Evolutionary conservation across 129 eudicot genomes (phyloP).

Genomic region (Heracleum sosnowskyi): DNA sequence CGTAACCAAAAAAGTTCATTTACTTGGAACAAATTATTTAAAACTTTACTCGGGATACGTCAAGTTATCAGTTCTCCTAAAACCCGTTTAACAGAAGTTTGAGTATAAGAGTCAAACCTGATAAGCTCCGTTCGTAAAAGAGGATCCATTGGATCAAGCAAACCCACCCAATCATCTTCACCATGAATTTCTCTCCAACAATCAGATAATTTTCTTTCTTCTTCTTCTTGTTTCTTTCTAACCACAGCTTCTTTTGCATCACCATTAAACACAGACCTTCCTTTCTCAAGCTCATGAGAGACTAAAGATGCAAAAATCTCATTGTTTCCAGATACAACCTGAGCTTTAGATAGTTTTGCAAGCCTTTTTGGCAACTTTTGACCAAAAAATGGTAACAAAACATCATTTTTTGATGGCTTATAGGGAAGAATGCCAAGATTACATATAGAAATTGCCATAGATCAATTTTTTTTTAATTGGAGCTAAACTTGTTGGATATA

Average conservation of each 20-base stretch:
- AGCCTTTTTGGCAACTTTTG: background rate
- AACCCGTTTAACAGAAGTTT: no score
- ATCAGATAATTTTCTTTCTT: constrained; percentile 14
- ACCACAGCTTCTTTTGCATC: background rate
- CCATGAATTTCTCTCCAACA: constrained; percentile 45
- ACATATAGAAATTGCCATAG: background rate
- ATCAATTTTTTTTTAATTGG: background rate
- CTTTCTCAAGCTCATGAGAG: background rate
- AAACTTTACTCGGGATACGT: background rate
- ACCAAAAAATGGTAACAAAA: background rate
- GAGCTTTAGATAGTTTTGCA: background rate
- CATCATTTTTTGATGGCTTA: background rate
- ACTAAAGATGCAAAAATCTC: background rate
- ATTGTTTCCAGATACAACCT: background rate
- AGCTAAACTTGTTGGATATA: background rate
- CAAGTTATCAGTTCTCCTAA: no score
- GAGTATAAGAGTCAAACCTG: constrained; percentile 4
- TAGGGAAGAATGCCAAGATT: background rate
- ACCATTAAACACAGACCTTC: background rate
- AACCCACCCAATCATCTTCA: constrained; percentile 41
- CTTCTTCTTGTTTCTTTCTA: background rate
- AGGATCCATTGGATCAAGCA: constrained; percentile 50
- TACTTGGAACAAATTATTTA: background rate
- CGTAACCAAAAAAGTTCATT: background rate
- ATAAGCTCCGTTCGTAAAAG: constrained; percentile 32